Percentiles rank a stretch among this genome's conserved stretches.
These are phyloP conservation scores for Phycomyces nitens DNA, from an alignment of 192 early-diverging fungal species.

Conservation along the genomic window DNA sequence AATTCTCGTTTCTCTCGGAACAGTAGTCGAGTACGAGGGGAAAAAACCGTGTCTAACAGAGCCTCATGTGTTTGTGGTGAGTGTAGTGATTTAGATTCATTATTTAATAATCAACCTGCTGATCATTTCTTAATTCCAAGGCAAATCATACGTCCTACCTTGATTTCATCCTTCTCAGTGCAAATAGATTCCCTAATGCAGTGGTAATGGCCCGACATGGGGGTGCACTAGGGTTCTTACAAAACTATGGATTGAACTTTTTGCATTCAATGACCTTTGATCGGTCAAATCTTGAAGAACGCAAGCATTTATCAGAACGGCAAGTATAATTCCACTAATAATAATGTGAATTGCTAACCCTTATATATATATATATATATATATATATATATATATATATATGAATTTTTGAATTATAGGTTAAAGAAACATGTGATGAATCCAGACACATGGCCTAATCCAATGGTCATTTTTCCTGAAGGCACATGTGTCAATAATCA, in stretches of 20 bases:
- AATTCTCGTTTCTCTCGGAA: slow-evolving; percentile 22
- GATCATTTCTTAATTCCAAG: slow-evolving; percentile 1
- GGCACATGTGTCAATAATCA: slow-evolving; percentile 31
- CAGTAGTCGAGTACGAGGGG: slow-evolving; percentile 9
- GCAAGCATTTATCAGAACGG: slow-evolving; percentile 13
- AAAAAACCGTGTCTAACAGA: slow-evolving; percentile 15
- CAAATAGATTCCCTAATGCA: slow-evolving; percentile 24
- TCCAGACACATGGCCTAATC: slow-evolving; percentile 21
- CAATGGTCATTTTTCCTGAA: slow-evolving; percentile 32
- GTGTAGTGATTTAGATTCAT: background rate
- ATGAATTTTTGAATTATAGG: slow-evolving; percentile 8
- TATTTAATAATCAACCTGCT: background rate
- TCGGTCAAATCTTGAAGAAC: slow-evolving; percentile 13
- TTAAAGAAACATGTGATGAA: slow-evolving; percentile 20
- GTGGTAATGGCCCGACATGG: slow-evolving; percentile 23
- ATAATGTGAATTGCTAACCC: too few species aligned
- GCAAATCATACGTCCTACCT: slow-evolving; percentile 29
- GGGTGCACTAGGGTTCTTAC: slow-evolving; percentile 24
- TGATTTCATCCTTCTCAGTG: slow-evolving; percentile 28
- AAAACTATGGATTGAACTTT: slow-evolving; percentile 28
- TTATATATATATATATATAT: too few species aligned
- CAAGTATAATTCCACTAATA: background rate
- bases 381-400: too few species aligned
- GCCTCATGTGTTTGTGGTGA: slow-evolving; percentile 29
- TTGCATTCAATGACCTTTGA: slow-evolving; percentile 27